Evolutionary conservation across 2,329 filamentous ascomycete species (phyloP).

Genomic region (Ilyonectria mors-panacis): DNA sequence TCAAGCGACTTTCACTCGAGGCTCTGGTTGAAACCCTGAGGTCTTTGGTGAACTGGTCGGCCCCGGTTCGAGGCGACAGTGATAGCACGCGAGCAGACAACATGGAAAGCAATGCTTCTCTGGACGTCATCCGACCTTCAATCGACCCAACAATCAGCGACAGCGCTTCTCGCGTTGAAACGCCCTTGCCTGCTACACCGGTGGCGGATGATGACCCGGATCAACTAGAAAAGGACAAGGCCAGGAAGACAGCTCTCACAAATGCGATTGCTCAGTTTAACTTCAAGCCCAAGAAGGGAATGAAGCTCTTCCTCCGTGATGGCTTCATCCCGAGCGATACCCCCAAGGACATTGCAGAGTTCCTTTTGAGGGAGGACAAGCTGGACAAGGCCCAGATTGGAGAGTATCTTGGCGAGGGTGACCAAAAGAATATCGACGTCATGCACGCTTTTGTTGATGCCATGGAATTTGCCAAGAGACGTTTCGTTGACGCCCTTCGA

Average conservation of each 20-base stretch:
- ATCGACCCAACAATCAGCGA: constrained; percentile 79
- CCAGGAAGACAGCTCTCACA: constrained; percentile 90
- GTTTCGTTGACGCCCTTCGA: constrained; percentile 92
- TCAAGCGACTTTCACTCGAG: constrained; percentile 92
- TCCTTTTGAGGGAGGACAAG: constrained; percentile 84
- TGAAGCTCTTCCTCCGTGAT: constrained; percentile 86
- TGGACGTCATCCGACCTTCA: constrained; percentile 68
- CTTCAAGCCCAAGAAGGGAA: constrained; percentile 95
- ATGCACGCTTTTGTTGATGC: constrained; percentile 98
- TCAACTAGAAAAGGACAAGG: constrained; percentile 95
- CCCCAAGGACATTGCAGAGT: constrained; percentile 86
- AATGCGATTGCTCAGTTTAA: constrained; percentile 95
- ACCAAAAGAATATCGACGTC: constrained; percentile 92
- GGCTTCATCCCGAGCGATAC: constrained; percentile 88
- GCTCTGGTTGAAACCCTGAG: constrained; percentile 89
- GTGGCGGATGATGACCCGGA: constrained; percentile 89
- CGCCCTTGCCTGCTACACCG: constrained; percentile 74
- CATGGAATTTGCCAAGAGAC: constrained; percentile 93
- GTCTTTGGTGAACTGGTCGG: constrained; percentile 93
- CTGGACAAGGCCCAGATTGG: constrained; percentile 94
- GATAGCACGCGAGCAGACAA: constrained; percentile 49
- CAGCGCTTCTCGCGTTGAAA: constrained; percentile 73
- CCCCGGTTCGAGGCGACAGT: constrained; percentile 72
- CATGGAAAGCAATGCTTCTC: constrained; percentile 55
- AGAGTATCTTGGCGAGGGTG: constrained; percentile 94